Evolutionary conservation across 768 basidiomycete species (phyloP), one percentile per base, ranked within the genome.

Genomic region (Auriscalpium microsporum): DNA sequence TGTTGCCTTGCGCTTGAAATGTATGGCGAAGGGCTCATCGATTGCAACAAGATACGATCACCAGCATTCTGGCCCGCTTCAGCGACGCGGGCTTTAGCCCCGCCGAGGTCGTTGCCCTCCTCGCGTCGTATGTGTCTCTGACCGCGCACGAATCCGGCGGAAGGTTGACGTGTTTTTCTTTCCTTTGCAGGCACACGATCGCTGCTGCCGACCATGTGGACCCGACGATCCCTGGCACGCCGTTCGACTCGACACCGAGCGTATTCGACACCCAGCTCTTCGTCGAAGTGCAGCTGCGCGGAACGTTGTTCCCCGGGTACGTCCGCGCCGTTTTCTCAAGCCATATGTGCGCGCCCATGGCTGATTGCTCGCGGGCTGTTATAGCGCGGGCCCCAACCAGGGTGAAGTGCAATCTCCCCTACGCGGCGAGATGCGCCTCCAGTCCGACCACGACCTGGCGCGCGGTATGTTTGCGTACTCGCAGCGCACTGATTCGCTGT

Each of bases 181-280:
- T 14, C 35, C 5, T 23, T n/a, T 46, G 10, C 21, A 60, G 58
- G 5, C 61, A 63, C 47, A 54, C 62, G 13, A 55, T 63, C 35
- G 60, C 58, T 16, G 58, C 57, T 21, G 56, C 59, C 34, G 56
- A 60, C 37, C 35, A 48, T 59, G 28, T 65, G 59, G 46, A 68
- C 65, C 57, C 64, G 56, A 64, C 49, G 50, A 53, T 60, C 53
- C 59, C 67, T 13, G 66, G 71, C 36, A 68, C 71, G 10, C 75
- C 77, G 1, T 75, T 79, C 61, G 77, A 79, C 62, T 72, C 75
- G 1, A 78, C 76, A 2, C 77, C 75, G 1, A 57, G 61, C 7
- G 50, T 67, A 11, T 77, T 76, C 45, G 77, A 78, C 57, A 72
- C 71, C 11, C 76, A 78, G 61, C 67, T 78, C 61, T 78, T 71